Base-by-base conservation (phyloP, 192 early-diverging fungal genomes). In the Globomyces pollinis-pini region DNA sequence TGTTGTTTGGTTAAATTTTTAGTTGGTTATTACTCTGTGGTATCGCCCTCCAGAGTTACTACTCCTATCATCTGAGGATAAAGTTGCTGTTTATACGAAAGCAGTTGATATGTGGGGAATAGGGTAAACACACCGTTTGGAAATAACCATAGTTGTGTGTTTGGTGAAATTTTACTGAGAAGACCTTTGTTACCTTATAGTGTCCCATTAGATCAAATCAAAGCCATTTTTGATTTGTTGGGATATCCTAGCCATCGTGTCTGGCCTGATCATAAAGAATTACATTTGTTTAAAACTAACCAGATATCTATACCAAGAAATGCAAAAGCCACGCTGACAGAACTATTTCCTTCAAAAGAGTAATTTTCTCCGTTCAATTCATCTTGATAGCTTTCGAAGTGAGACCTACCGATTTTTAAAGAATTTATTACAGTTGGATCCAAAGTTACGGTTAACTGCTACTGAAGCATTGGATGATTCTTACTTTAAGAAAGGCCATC, bases 71-170 rank as follows among this genome's bases (percentile, higher is more conserved):
- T n/a, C n/a, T 20, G 21, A 3, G 44, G 44, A n/a, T 28, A 47
- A 12, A 91, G 88, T 31, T 87, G 85, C 59, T 77, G 78, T 55
- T 75, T 99, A 99, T 67, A 84, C 73, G 5, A 79, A 82, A 1
- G 86, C 91, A 6, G 88, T 99, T 38, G 96, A 98, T 73, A 93
- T 99, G 83, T 99, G 96, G 96, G 95, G 93, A 28, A 78, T 93
- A 51, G 94, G 94, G 44, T 47, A 47, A 4, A 47, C 28, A n/a
- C n/a, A n/a, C n/a, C n/a, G n/a, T n/a, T n/a, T 3, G 8, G 18
- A 26, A 26, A 28, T 47, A 47, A 47, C 6, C 15, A 47, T 5
- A 47, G 44, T 13, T 99, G 97, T 77, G 86, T 99, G 1, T 89
- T 98, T 75, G 97, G 87, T 16, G 97, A 99, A 70, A 88, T 99